Percentiles rank a stretch among this genome's conserved stretches.
phyloP scores from a whole-genome alignment of 2,329 filamentous ascomycete species.

The Colletotrichum destructivum region DNA sequence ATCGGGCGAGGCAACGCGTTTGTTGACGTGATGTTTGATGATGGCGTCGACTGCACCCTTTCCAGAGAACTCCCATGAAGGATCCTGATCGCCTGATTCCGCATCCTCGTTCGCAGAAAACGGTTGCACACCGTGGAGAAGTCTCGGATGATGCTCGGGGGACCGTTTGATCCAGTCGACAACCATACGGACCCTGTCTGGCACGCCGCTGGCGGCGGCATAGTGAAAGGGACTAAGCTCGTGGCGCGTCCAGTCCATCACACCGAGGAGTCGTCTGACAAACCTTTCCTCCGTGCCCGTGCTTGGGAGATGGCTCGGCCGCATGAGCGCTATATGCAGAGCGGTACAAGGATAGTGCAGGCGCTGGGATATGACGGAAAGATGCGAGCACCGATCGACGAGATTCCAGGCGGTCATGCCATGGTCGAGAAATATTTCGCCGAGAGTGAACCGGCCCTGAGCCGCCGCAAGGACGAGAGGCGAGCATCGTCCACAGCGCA shows the following conservation, averaged over 20 bases:
- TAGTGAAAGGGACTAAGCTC: not conserved
- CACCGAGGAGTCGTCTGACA: not conserved
- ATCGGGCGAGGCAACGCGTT: not conserved
- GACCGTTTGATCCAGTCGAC: not conserved
- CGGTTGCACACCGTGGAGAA: not conserved
- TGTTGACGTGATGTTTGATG: constrained; percentile 8
- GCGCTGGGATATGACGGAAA: not conserved
- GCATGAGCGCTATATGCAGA: constrained; percentile 8
- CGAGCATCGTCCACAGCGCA: constrained; percentile 24
- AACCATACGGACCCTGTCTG: not conserved
- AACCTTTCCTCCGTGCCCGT: not conserved
- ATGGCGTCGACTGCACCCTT: not conserved
- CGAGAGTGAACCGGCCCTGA: not conserved
- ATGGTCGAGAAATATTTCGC: not conserved
- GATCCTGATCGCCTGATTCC: not conserved
- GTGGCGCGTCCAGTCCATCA: not conserved
- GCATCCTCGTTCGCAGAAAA: no score
- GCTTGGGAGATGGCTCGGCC: not conserved
- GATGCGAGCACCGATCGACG: not conserved
- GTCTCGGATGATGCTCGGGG: not conserved
- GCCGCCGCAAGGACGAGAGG: constrained; percentile 7
- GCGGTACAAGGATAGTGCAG: not conserved
- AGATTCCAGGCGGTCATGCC: constrained; percentile 12
- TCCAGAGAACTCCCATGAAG: not conserved
- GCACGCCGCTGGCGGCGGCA: not conserved